Evolutionary conservation across 2,329 filamentous ascomycete genomes (phyloP).

Genomic region (Sporothrix luriei): DNA sequence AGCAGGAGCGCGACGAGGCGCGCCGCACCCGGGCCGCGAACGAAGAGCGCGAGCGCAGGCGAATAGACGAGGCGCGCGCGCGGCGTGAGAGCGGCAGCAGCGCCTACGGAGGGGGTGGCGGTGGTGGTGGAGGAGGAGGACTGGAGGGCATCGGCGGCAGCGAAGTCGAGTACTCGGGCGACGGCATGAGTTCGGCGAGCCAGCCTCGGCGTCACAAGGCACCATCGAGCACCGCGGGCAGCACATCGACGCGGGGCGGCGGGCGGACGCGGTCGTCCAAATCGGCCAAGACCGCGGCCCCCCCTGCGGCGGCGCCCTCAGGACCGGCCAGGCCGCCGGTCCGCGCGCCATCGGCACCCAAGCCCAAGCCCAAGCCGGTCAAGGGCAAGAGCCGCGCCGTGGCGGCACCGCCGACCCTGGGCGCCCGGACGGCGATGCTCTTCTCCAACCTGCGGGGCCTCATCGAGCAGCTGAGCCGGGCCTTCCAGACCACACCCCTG

Average conservation of each 20-base stretch:
- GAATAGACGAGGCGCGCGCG: conserved; percentile 58
- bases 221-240: conserved; percentile 43
- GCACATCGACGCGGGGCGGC: conserved; percentile 40
- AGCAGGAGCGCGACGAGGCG: conserved; percentile 60
- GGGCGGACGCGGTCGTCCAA: conserved; percentile 44
- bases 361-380: conserved; percentile 20
- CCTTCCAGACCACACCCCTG: conserved; percentile 60
- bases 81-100: conserved; percentile 49
- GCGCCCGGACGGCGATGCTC: conserved; percentile 55
- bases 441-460: conserved; percentile 56
- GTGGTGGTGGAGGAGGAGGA: no score
- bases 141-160: not conserved
- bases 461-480: conserved; percentile 54
- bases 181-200: conserved; percentile 50
- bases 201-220: conserved; percentile 65
- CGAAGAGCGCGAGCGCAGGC: conserved; percentile 57
- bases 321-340: not conserved
- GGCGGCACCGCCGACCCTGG: conserved; percentile 43
- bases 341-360: not conserved
- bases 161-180: conserved; percentile 24
- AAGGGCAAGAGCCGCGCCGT: conserved; percentile 29
- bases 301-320: not conserved
- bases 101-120: not conserved
- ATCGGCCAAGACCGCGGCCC: not conserved
- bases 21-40: conserved; percentile 60